A percentile compares a stretch with the other conserved stretches of the same genome.
Conservation (phyloP, 2,329 filamentous ascomycete species). For the Alternaria triticimaculans region DNA sequence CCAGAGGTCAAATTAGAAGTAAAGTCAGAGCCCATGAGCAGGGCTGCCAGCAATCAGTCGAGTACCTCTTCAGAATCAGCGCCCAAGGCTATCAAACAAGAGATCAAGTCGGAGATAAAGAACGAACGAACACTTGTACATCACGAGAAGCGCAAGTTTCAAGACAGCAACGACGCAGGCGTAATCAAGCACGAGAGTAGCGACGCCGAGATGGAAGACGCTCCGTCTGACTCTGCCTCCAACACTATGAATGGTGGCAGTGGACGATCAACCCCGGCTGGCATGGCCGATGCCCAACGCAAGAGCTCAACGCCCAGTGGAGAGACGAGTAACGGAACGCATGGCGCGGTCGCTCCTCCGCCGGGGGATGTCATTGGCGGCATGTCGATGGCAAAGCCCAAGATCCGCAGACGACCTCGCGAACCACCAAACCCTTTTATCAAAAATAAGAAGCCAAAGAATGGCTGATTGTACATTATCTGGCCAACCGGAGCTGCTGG, state of each 20-base stretch:
- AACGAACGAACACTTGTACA: conserved; percentile 70
- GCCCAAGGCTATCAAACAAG: conserved; percentile 20
- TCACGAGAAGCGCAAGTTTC: conserved; percentile 80
- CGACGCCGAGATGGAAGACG: conserved; percentile 43
- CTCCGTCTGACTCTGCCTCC: conserved; percentile 29
- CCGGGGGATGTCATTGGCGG: conserved; percentile 26
- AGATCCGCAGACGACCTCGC: conserved; percentile 39
- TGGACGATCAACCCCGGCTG: conserved; percentile 36
- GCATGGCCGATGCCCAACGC: conserved; percentile 16
- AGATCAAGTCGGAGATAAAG: conserved; percentile 31
- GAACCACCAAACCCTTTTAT: conserved; percentile 38
- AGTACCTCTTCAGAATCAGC: conserved; percentile 15
- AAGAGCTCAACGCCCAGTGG: conserved; percentile 24
- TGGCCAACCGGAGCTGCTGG: not conserved
- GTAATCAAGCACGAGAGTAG: conserved; percentile 28
- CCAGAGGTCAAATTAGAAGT: conserved; percentile 30
- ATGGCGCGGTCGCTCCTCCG: conserved; percentile 2
- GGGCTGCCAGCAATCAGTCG: conserved; percentile 29
- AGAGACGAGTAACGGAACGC: conserved; percentile 16
- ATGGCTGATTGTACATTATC: conserved; percentile 18
- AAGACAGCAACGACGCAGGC: conserved; percentile 75
- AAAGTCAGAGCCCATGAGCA: conserved; percentile 33
- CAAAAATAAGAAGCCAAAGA: conserved; percentile 36
- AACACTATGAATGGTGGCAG: conserved; percentile 31
- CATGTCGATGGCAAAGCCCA: conserved; percentile 38